phyloP scores from a whole-genome alignment of 2,329 filamentous ascomycete species.

The Orbilia ellipsospora region DNA sequence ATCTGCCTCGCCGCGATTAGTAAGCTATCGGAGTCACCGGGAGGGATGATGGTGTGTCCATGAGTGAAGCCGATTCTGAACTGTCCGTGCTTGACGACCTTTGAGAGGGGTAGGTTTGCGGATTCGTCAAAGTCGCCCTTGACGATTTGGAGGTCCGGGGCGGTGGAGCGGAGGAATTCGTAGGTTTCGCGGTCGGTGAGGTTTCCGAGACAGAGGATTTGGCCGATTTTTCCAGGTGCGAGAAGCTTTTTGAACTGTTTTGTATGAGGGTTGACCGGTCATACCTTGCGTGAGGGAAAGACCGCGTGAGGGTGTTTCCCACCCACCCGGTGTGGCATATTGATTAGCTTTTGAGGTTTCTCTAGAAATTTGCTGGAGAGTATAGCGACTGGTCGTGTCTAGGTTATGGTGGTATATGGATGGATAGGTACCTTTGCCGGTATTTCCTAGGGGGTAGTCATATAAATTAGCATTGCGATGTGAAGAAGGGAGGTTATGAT shows the following conservation, averaged over 20 bases:
- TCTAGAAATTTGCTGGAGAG: not conserved
- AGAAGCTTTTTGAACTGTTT: slow-evolving; percentile 68
- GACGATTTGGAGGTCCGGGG: slow-evolving; percentile 74
- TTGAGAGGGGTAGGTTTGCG: slow-evolving; percentile 73
- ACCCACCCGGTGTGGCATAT: slow-evolving; percentile 30
- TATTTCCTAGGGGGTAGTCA: slow-evolving; percentile 70
- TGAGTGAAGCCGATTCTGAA: slow-evolving; percentile 77
- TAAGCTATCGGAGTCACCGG: slow-evolving; percentile 73
- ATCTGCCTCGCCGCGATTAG: slow-evolving; percentile 76
- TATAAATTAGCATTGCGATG: slow-evolving; percentile 2
- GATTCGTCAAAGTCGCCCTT: slow-evolving; percentile 77
- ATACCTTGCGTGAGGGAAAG: slow-evolving; percentile 16
- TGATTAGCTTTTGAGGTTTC: slow-evolving; percentile 29
- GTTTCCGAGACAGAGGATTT: slow-evolving; percentile 71
- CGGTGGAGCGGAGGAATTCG: slow-evolving; percentile 68
- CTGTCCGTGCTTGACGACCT: slow-evolving; percentile 76
- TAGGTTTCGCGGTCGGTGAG: slow-evolving; percentile 70
- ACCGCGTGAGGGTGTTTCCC: slow-evolving; percentile 53
- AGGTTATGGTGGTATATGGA: not conserved
- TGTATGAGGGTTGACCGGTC: not conserved
- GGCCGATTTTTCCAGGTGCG: slow-evolving; percentile 70
- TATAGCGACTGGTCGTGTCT: not conserved
- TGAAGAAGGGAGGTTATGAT: slow-evolving; percentile 36
- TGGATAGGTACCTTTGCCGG: slow-evolving; percentile 77
- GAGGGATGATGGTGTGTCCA: slow-evolving; percentile 77